Evolutionary conservation across 306 rosid genomes (phyloP), one percentile per base, ranked within the genome.

Genomic region (Rosa multiflora): DNA sequence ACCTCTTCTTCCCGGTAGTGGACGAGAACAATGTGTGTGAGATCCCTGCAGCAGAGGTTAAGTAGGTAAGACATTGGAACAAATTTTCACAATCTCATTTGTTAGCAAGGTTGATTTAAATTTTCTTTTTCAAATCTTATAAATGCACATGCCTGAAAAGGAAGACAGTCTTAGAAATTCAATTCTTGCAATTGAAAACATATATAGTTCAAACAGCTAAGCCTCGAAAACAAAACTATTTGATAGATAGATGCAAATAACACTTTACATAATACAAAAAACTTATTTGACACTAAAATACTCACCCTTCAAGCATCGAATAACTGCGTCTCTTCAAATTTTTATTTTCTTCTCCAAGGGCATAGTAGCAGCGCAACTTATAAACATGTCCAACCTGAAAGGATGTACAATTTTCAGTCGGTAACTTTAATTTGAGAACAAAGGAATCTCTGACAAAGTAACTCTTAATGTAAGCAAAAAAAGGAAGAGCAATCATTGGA

Each of bases 261-360:
- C 58, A 52, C 14, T 52, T 15, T 4, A 14, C n/a, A 52, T 4
- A 15, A 82, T n/a, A 74, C 32, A 40, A 40, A 40, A 35, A 77
- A 29, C 42, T 23, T 44, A 52, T 14, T 52, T 47, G 26, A 9
- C 44, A 40, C 2, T 40, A 40, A 40, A 40, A 86, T 52, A 91
- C 98, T 89, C 82, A 93, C 98, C 72, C 87, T 88, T 93, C 95
- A 88, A 93, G 95, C 95, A 90, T 83, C 97, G 97, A 93, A 85
- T 93, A 93, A 88, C 95, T 85, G 70, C 98, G 95, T 84, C 98
- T 90, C 77, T 93, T 97, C 81, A 93, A 93, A 80, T 67, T 90
- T 84, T 91, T 97, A 76, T 93, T 88, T 58, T 93, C 98, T 87
- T 93, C 98, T 73, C 98, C 98, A 83, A 90, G 98, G 55, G 98